Evolutionary conservation across 2,329 filamentous ascomycete species (phyloP).

Genomic region (Alternaria metachromatica): DNA sequence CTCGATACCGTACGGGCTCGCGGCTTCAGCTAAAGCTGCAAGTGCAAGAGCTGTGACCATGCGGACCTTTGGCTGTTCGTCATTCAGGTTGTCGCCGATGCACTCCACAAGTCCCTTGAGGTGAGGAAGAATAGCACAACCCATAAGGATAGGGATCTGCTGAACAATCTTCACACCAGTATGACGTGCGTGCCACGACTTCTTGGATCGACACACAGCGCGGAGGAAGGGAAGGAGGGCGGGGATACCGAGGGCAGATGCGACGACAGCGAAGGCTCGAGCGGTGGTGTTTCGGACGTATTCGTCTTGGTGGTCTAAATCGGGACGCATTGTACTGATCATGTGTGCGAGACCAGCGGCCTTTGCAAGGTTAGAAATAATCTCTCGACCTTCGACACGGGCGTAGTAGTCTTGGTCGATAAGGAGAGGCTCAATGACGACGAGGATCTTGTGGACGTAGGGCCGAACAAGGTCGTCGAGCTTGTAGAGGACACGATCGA

Average conservation of each 20-base stretch:
- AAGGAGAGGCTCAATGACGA: slow-evolving; percentile 97
- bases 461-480: slow-evolving; percentile 94
- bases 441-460: slow-evolving; percentile 97
- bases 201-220: slow-evolving; percentile 96
- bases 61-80: slow-evolving; percentile 96
- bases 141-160: slow-evolving; percentile 98
- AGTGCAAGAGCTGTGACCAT: slow-evolving; percentile 96
- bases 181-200: slow-evolving; percentile 97
- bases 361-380: slow-evolving; percentile 97
- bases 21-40: slow-evolving; percentile 91
- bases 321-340: slow-evolving; percentile 99
- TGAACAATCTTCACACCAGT: slow-evolving; percentile 99
- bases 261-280: slow-evolving; percentile 94
- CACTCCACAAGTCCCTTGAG: slow-evolving; percentile 96
- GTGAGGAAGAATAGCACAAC: slow-evolving; percentile 93
- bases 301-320: slow-evolving; percentile 98
- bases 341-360: slow-evolving; percentile 96
- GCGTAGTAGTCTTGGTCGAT: slow-evolving; percentile 99
- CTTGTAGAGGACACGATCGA: slow-evolving; percentile 98
- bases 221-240: slow-evolving; percentile 92
- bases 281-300: slow-evolving; percentile 98
- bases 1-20: slow-evolving; percentile 98
- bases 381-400: slow-evolving; percentile 95
- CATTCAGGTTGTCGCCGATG: slow-evolving; percentile 93
- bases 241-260: slow-evolving; percentile 93